Conservation (phyloP, 2,329 filamentous ascomycete genomes). For the Penicillium glabrum region DNA sequence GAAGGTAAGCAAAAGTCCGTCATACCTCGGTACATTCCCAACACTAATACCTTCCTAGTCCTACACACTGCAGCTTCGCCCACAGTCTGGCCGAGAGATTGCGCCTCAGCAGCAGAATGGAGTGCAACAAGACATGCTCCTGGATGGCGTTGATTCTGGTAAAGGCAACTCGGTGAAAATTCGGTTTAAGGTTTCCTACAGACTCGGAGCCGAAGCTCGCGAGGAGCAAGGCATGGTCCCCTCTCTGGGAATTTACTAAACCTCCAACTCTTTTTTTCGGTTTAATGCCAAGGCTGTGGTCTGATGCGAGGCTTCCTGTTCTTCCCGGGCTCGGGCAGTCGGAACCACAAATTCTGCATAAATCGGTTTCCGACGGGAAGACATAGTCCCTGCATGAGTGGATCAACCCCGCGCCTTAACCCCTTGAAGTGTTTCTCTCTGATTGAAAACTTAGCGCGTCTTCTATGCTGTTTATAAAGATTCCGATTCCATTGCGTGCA, state of each 20-base stretch:
- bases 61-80: slow-evolving; percentile 70
- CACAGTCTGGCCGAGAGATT: slow-evolving; percentile 78
- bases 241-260: slow-evolving; percentile 70
- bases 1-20: slow-evolving; percentile 60
- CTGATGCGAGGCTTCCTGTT: background rate
- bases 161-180: slow-evolving; percentile 83
- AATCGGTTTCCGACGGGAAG: background rate
- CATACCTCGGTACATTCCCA: background rate
- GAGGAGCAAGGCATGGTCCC: slow-evolving; percentile 84
- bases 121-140: slow-evolving; percentile 76
- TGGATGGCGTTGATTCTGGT: slow-evolving; percentile 70
- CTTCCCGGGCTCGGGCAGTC: background rate
- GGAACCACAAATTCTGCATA: background rate
- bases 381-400: background rate
- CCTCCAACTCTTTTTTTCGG: background rate
- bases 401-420: background rate
- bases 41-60: slow-evolving; percentile 2
- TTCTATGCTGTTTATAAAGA: slow-evolving; percentile 17
- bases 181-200: slow-evolving; percentile 84
- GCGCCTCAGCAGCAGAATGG: slow-evolving; percentile 70
- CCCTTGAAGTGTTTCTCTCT: slow-evolving; percentile 5
- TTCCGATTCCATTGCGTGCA: background rate
- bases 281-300: background rate
- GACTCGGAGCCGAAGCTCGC: slow-evolving; percentile 60
- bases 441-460: slow-evolving; percentile 16